These are phyloP conservation scores for Scleroderma citrinum DNA, from an alignment of 768 basidiomycete species.

Conservation along the genomic window DNA sequence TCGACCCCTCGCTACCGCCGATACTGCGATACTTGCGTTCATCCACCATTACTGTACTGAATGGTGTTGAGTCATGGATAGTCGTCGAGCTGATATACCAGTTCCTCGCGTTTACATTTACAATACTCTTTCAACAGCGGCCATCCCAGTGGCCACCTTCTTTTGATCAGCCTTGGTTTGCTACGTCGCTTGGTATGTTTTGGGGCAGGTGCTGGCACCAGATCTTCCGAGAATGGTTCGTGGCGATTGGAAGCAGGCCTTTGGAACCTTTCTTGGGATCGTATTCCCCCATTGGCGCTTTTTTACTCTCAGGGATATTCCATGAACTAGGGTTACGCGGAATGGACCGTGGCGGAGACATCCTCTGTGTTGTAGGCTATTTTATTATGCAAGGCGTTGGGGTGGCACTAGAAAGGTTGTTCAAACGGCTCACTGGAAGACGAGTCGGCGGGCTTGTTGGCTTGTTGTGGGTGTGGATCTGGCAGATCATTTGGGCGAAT, in stretches of 20 bases:
- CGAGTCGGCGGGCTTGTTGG: conserved; percentile 45
- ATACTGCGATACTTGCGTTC: conserved; percentile 37
- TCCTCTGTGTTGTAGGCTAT: conserved; percentile 38
- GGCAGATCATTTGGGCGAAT: conserved; percentile 44
- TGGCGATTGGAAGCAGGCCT: conserved; percentile 43
- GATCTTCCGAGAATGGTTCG: conserved; percentile 52
- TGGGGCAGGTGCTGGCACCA: conserved; percentile 69
- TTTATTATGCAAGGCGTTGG: conserved; percentile 56
- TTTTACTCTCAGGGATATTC: conserved; percentile 52
- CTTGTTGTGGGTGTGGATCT: conserved; percentile 44
- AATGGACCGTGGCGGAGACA: conserved; percentile 50
- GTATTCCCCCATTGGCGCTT: conserved; percentile 49
- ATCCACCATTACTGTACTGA: conserved; percentile 35
- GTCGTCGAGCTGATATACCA: conserved; percentile 41
- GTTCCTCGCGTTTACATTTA: conserved; percentile 36
- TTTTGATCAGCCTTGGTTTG: conserved; percentile 50
- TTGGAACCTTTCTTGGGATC: conserved; percentile 40
- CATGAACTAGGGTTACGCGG: conserved; percentile 56
- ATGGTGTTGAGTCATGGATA: conserved; percentile 39
- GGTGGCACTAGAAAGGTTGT: conserved; percentile 42
- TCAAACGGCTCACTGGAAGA: conserved; percentile 38
- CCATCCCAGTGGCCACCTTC: conserved; percentile 58
- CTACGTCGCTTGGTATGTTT: conserved; percentile 54
- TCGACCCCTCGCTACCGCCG: conserved; percentile 27
- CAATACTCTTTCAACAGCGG: conserved; percentile 42